phyloP scores from a whole-genome alignment of 2,329 filamentous ascomycete species.

The Claviceps arundinis region DNA sequence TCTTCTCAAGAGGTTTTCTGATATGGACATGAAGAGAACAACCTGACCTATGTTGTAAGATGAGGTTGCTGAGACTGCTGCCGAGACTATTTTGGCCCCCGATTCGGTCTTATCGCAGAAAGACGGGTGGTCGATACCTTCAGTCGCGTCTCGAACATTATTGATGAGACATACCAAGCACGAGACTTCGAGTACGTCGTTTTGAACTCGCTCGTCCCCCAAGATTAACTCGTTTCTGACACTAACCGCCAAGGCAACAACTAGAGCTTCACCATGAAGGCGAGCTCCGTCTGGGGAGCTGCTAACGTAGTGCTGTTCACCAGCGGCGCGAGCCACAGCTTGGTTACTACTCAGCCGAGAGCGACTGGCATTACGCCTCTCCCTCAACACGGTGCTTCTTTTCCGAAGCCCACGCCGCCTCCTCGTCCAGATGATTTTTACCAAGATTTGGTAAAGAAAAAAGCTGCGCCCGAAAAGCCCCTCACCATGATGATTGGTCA shows the following conservation, averaged over 20 bases:
- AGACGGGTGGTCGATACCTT: no score
- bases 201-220: background rate
- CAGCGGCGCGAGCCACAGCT: constrained; percentile 16
- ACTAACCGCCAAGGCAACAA: background rate
- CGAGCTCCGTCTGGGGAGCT: constrained; percentile 16
- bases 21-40: no score
- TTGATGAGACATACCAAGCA: background rate
- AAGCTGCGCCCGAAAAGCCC: constrained; percentile 1
- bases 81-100: background rate
- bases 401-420: constrained; percentile 28
- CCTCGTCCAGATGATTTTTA: constrained; percentile 22
- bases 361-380: constrained; percentile 22
- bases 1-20: no score
- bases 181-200: background rate
- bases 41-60: no score
- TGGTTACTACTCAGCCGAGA: constrained; percentile 13
- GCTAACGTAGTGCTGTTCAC: background rate
- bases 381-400: constrained; percentile 18
- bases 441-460: background rate
- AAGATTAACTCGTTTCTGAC: background rate
- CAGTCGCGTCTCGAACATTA: no score
- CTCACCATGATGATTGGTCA: constrained; percentile 24
- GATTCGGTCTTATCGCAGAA: no score
- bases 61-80: background rate
- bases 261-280: constrained; percentile 11